phyloP scores from a whole-genome alignment of 2,329 filamentous ascomycete genomes.

The Macrophomina tecta region DNA sequence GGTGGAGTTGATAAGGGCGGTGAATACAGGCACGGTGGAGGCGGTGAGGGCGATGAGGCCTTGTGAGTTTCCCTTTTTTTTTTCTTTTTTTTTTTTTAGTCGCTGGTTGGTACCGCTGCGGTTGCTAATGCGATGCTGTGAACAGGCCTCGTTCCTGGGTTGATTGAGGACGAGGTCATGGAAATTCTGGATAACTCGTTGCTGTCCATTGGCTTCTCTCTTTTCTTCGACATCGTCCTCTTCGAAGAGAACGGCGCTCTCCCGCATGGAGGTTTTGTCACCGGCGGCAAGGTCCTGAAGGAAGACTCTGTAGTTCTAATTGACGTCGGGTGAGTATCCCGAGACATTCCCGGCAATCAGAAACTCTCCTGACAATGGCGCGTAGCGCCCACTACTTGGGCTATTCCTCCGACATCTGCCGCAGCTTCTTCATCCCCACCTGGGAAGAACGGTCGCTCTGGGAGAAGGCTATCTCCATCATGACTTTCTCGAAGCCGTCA shows the following conservation, averaged over 20 bases:
- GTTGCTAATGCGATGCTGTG: conserved; percentile 32
- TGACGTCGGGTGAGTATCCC: conserved; percentile 54
- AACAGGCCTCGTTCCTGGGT: conserved; percentile 56
- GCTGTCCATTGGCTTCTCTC: conserved; percentile 59
- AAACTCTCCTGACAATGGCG: conserved; percentile 22
- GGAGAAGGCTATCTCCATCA: conserved; percentile 31
- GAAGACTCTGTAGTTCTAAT: conserved; percentile 66
- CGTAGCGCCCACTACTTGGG: conserved; percentile 62
- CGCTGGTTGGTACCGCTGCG: not conserved
- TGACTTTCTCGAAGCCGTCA: conserved; percentile 15
- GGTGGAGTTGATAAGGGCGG: conserved; percentile 63
- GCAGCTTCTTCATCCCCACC: conserved; percentile 61
- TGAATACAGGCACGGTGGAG: conserved; percentile 69
- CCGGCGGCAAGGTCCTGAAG: conserved; percentile 57
- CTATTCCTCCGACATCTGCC: conserved; percentile 68
- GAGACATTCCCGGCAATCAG: not conserved
- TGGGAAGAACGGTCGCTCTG: conserved; percentile 39
- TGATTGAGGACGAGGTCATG: conserved; percentile 65
- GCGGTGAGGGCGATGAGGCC: conserved; percentile 64
- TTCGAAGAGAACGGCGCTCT: conserved; percentile 64
- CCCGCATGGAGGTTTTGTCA: conserved; percentile 60
- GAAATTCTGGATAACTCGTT: conserved; percentile 62
- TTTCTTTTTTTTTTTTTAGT: conserved; percentile 23
- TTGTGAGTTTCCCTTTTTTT: conserved; percentile 30
- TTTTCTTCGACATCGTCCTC: conserved; percentile 69